Conservation (phyloP, 1,139 yeast genomes). For the Magnusiomyces tetraspermus region DNA sequence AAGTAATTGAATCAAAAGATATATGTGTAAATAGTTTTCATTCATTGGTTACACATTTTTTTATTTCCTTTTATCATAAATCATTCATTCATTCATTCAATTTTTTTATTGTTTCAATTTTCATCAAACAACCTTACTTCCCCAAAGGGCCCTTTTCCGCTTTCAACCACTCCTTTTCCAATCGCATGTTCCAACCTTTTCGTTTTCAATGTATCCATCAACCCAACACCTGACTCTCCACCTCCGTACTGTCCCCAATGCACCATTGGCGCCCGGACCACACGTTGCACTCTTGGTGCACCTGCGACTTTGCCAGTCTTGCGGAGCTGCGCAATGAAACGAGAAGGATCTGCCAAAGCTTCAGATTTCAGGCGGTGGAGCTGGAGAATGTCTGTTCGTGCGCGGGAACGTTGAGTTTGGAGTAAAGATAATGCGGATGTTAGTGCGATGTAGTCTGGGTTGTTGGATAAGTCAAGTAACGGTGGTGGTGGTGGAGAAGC, state of each 20-base stretch:
- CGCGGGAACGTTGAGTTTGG: constrained; percentile 21
- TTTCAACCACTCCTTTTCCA: constrained; percentile 6
- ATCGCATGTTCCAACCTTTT: constrained; percentile 5
- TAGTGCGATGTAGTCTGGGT: constrained; percentile 30
- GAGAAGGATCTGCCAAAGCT: constrained; percentile 24
- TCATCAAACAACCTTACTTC: constrained; percentile 8
- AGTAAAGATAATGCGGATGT: constrained; percentile 25
- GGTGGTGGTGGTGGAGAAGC: background rate
- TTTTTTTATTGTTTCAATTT: too few relatives aligned
- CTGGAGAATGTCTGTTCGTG: constrained; percentile 22
- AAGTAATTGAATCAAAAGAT: too few relatives aligned
- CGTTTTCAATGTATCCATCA: constrained; percentile 2
- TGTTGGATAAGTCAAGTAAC: constrained; percentile 15
- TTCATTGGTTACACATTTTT: too few relatives aligned
- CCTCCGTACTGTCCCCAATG: constrained; percentile 9
- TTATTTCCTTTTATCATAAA: too few relatives aligned
- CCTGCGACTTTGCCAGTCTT: constrained; percentile 18
- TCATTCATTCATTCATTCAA: too few relatives aligned
- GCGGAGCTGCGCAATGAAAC: constrained; percentile 19
- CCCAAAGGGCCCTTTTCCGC: background rate
- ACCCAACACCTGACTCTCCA: too few relatives aligned
- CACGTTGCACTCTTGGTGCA: constrained; percentile 18
- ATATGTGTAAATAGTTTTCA: too few relatives aligned
- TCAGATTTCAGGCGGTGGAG: constrained; percentile 22
- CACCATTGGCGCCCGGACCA: constrained; percentile 7